These are phyloP conservation scores for Eucalyptus pauciflora DNA, from an alignment of 345 rosid species.

Conservation along the genomic window DNA sequence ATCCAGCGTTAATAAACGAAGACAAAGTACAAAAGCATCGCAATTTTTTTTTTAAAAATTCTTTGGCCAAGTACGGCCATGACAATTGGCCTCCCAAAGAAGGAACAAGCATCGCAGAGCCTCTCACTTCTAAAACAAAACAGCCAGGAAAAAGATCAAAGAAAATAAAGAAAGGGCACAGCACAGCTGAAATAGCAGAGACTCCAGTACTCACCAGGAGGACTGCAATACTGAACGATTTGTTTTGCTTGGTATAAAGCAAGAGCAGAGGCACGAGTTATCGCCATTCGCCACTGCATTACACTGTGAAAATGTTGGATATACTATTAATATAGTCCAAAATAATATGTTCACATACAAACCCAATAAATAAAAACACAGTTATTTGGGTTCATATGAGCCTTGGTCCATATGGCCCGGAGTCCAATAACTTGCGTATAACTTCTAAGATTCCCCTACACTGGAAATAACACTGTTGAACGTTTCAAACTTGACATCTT, in stretches of 20 bases:
- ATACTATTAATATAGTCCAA: no score
- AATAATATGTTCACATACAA: no score
- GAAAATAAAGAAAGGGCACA: background rate
- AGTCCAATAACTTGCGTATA: no score
- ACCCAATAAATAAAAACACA: no score
- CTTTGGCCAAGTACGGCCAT: background rate
- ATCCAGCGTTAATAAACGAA: background rate
- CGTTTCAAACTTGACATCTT: no score
- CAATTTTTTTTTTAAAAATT: no score
- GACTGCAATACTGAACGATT: background rate
- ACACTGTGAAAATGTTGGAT: background rate
- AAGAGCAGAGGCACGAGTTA: background rate
- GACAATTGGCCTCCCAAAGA: background rate
- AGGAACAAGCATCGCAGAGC: background rate
- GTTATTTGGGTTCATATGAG: no score
- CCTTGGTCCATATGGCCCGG: no score
- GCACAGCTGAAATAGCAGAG: background rate
- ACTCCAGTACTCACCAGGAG: background rate
- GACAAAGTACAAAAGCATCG: background rate
- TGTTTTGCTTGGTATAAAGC: background rate
- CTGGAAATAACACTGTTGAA: no score
- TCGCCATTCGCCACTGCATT: background rate
- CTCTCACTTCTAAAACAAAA: background rate
- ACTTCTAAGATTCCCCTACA: fast-evolving
- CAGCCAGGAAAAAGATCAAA: background rate